Base-by-base conservation (phyloP, 1,139 yeast genomes). In the Blastobotrys apis region DNA sequence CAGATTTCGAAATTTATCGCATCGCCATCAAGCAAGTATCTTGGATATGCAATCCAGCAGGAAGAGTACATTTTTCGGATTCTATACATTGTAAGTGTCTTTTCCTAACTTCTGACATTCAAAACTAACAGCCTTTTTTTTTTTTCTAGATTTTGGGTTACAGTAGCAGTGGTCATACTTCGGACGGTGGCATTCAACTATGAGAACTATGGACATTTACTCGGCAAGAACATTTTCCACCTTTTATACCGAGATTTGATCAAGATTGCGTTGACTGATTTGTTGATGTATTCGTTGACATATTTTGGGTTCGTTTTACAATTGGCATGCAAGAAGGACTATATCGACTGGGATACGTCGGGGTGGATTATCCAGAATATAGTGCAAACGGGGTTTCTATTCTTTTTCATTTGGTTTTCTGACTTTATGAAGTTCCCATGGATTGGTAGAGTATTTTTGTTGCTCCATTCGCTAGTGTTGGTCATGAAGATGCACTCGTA, bases 401-500 rank as follows among this genome's bases (percentile, higher is more conserved):
- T 66, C 19, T 60, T 66, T 33, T 78, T 74, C 54, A 58, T 79
- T 34, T 62, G 69, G 53, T 69, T 77, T 55, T 77, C 90, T 3
- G 75, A 80, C 36, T 65, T 66, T 36, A 60, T 65, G 46, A 64
- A 71, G 29, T 83, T 73, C 56, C 86, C 90, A 3, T 90, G 97
- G 97, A 82, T 88, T 43, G 95, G 87, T 3, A 80, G 81, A 57
- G 90, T 88, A 33, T 90, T 84, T 57, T 66, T 90, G 50, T 73
- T 85, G 47, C 69, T 90, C 47, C 97, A 90, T 62, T 78, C 86
- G n/a, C 69, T 86, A 44, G 97, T 90, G 3, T 68, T 88, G 53
- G 63, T 90, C 52, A 90, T 90, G 97, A 90, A 90, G 61, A 83
- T 82, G 80, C 97, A 90, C 62, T 86, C 96, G 1, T 90, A 81